These are phyloP conservation scores for Pseudocercospora cruenta DNA, from an alignment of 2,329 filamentous ascomycete species.

Conservation along the genomic window DNA sequence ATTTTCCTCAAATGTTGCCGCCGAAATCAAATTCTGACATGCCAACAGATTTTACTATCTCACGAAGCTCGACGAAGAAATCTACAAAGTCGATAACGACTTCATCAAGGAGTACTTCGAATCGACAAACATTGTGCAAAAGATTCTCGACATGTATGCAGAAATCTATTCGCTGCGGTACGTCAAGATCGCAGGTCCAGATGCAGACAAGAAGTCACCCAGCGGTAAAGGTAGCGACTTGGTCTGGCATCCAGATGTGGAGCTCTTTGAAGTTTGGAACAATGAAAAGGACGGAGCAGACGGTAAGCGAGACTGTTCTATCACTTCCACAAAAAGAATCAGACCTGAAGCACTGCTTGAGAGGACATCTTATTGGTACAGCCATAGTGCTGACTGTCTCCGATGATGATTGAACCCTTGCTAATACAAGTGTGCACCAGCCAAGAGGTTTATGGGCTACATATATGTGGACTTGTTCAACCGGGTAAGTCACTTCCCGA, in stretches of 20 bases:
- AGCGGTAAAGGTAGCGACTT: conserved; percentile 8
- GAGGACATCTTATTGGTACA: neutral
- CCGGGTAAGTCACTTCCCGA: neutral
- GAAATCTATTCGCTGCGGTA: neutral
- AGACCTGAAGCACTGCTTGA: neutral
- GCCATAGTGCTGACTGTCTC: neutral
- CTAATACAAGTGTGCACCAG: neutral
- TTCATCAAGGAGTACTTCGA: conserved; percentile 53
- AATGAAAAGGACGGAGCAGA: neutral
- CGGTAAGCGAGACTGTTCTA: neutral
- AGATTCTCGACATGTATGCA: conserved; percentile 18
- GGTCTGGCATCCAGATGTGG: neutral
- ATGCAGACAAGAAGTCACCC: conserved; percentile 6
- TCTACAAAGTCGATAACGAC: conserved; percentile 73
- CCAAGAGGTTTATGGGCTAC: conserved; percentile 2
- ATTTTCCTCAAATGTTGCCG: neutral
- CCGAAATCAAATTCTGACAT: neutral
- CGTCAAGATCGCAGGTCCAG: conserved; percentile 2
- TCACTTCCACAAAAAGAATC: neutral
- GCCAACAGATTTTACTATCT: neutral
- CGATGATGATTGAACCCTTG: neutral
- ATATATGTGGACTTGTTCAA: conserved; percentile 12
- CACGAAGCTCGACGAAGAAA: neutral
- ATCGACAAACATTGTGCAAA: neutral
- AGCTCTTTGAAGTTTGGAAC: conserved; percentile 8